A percentile compares a stretch with the other conserved stretches of the same genome.
Evolutionary conservation across 768 basidiomycete genomes (phyloP).

Genomic region (Boletus insuetus): DNA sequence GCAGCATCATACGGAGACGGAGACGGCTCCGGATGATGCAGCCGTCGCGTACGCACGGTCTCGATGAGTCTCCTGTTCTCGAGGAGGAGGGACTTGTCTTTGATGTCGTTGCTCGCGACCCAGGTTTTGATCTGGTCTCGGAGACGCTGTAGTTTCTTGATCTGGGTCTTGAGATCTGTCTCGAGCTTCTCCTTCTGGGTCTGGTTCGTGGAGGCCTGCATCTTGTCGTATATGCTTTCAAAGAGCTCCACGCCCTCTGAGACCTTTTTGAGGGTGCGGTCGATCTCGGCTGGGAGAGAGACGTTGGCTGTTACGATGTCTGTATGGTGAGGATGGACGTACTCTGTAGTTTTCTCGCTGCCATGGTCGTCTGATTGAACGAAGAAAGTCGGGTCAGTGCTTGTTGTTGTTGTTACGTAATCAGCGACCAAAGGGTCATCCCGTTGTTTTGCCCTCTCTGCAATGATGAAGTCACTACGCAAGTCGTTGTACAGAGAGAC

Average conservation of each 20-base stretch:
- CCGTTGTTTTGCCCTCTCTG: too few species aligned
- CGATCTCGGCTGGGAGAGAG: conserved; percentile 82
- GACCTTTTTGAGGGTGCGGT: conserved; percentile 97
- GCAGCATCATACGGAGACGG: conserved; percentile 11
- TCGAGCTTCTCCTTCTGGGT: conserved; percentile 99
- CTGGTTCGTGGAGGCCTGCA: conserved; percentile 93
- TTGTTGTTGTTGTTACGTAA: conserved; percentile 24
- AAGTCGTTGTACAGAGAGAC: conserved; percentile 73
- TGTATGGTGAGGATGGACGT: conserved; percentile 12
- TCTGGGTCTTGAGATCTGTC: conserved; percentile 94
- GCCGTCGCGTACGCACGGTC: conserved; percentile 60
- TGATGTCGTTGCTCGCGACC: conserved; percentile 97
- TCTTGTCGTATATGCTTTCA: conserved; percentile 96
- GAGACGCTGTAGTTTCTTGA: conserved; percentile 88
- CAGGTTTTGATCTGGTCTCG: conserved; percentile 93
- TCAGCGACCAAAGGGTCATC: neutral
- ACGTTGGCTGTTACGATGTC: neutral
- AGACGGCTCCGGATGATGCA: neutral
- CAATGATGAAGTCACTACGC: conserved; percentile 78
- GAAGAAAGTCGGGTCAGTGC: neutral
- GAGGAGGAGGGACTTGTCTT: conserved; percentile 90
- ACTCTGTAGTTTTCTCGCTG: conserved; percentile 90
- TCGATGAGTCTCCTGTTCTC: conserved; percentile 97
- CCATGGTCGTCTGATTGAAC: conserved; percentile 50
- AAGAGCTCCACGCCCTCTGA: conserved; percentile 93